Evolutionary conservation across 2,329 filamentous ascomycete species (phyloP), one percentile per base, ranked within the genome.

Genomic region (Nemania abortiva): DNA sequence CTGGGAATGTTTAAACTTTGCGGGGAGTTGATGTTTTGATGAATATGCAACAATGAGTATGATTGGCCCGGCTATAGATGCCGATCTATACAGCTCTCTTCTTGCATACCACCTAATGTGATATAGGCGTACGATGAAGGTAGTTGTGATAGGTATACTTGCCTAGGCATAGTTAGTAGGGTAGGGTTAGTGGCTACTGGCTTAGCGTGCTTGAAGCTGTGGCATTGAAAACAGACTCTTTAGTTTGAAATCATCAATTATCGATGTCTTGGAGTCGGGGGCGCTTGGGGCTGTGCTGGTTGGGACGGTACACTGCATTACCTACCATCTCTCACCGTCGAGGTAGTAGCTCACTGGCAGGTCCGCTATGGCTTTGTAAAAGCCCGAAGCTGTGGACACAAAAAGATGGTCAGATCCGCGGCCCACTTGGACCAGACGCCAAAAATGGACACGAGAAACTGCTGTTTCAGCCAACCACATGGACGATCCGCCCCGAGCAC

Each of bases 401-500:
- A 27, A 27, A 27, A 68, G 57, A 68, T 66, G 54, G 61, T 63
- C 62, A 70, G 72, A 68, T 71, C 69, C 68, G 66, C 47, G 74
- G 65, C 70, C 74, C 73, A 75, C 74, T 72, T 72, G 49, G 69
- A 69, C 72, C 74, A 70, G 54, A 70, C 69, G 69, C 80, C 80
- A 81, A 80, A 79, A 79, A 78, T 79, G 81, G 80, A 83, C 81
- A 83, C 81, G 81, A 83, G 81, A 82, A 82, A 81, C 79, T 72
- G 74, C 66, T 77, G 80, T 81, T 82, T 82, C 79, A 81, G 77
- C 78, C 77, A 81, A 80, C 78, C 77, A 78, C 67, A 74, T 71
- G 68, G 66, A 72, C 70, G 42, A 68, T 58, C 65, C 65, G 67
- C 68, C 56, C 22, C 66, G 53, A 64, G 42, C 63, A 66, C 66